Evolutionary conservation across 805 yeast genomes (phyloP), one percentile per base, ranked within the genome.

Genomic region (Saccharomyces kudriavzevii): DNA sequence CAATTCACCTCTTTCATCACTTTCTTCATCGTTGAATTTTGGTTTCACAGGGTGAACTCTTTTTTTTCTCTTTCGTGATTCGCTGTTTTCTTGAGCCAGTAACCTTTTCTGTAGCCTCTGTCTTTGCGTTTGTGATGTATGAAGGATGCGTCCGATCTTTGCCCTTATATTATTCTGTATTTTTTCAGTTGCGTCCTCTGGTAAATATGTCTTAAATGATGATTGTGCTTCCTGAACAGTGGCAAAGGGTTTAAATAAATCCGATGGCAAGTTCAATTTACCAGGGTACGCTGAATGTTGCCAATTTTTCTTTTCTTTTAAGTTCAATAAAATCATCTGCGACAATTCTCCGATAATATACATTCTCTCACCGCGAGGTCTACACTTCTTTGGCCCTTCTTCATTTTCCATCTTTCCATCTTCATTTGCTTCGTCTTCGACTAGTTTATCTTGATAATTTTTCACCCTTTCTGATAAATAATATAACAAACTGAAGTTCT

Each of bases 251-350:
- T 75, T 71, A 68, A 78, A 89, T 8, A 87, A 65, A 63, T 89
- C 96, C n/a, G 76, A 69, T 0, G 92, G 84, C 20, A 89, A 67
- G 20, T 80, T 79, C 17, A 86, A 67, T 60, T 84, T 86, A 1
- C 92, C 95, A 0, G 96, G 95, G 82, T 91, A 90, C 0, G 90
- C 82, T 25, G 84, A 79, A 53, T 87, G 73, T 24, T 78, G 78
- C 96, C 96, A 89, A 47, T 75, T 76, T 60, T 77, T 82, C 25
- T 70, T 62, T 25, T 79, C 83, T 46, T 84, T 79, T 25, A 81
- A 70, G 53, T 79, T 81, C 52, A 83, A 78, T 48, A 89, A 74
- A 5, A 81, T 71, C 54, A 86, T 68, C 65, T 87, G 95, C 0
- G 89, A 74, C 45, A 90, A 67, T 60, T 90, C 97, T 1, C 96